Evolutionary conservation across 257 asterid species (phyloP).

Genomic region (Salvia hispanica): DNA sequence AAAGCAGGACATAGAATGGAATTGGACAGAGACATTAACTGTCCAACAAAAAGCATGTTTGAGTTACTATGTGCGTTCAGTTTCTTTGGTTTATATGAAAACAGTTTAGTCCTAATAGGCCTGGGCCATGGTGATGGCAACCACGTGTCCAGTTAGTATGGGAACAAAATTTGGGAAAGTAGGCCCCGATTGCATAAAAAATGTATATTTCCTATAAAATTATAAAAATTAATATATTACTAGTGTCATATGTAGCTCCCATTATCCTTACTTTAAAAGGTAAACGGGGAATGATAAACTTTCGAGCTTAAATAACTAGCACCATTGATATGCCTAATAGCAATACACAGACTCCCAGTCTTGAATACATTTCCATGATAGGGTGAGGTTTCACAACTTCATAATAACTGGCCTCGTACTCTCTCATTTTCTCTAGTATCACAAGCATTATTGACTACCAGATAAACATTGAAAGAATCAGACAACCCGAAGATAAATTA

Average conservation of each 20-base stretch:
- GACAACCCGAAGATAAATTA: background rate
- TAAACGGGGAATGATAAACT: background rate
- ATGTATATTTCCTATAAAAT: background rate
- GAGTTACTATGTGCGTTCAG: background rate
- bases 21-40: background rate
- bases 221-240: background rate
- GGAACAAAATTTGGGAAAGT: background rate
- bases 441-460: background rate
- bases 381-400: background rate
- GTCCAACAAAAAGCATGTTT: background rate
- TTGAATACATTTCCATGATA: slow-evolving; percentile 5
- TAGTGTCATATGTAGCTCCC: background rate
- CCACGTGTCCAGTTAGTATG: background rate
- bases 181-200: background rate
- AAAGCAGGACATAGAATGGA: background rate
- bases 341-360: background rate
- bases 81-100: background rate
- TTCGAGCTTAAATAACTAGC: background rate
- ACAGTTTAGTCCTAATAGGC: background rate
- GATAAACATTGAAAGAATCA: background rate
- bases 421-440: slow-evolving; percentile 2
- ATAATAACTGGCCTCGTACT: background rate
- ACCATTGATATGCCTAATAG: background rate
- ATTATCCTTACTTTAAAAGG: background rate
- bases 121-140: background rate